A percentile compares a stretch with the other conserved stretches of the same genome.
These are phyloP conservation scores for Fusarium sp. DNA, from an alignment of 2,329 filamentous ascomycete species.

Conservation along the genomic window DNA sequence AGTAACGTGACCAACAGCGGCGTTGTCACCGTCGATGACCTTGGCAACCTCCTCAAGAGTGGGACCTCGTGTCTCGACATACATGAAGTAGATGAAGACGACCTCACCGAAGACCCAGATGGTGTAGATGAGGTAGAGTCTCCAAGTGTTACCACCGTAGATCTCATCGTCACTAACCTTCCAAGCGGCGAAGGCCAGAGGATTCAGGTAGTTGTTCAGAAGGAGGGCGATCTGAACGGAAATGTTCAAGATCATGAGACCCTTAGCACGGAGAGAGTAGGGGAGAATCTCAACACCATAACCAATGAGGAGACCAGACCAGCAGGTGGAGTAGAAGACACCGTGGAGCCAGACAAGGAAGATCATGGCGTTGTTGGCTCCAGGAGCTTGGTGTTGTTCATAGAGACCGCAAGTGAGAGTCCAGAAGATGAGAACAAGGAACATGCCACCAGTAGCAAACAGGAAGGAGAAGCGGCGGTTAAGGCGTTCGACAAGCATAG, in stretches of 20 bases:
- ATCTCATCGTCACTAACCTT: conserved; percentile 48
- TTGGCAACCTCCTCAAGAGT: conserved; percentile 72
- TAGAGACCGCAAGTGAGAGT: conserved; percentile 66
- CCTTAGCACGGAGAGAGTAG: conserved; percentile 68
- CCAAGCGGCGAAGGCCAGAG: neutral
- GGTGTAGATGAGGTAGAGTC: conserved; percentile 75
- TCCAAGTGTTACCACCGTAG: conserved; percentile 69
- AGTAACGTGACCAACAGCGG: conserved; percentile 64
- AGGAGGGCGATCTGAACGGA: conserved; percentile 71
- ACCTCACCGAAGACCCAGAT: conserved; percentile 72
- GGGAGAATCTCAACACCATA: conserved; percentile 71
- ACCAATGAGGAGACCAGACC: conserved; percentile 68
- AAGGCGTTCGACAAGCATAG: conserved; percentile 62
- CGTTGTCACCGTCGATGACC: conserved; percentile 77
- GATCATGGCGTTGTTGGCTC: conserved; percentile 66
- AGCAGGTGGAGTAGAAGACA: conserved; percentile 70
- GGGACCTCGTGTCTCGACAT: conserved; percentile 76
- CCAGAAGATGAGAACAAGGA: conserved; percentile 62
- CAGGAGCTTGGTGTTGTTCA: conserved; percentile 56
- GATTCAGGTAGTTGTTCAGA: conserved; percentile 65
- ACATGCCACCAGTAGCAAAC: conserved; percentile 61
- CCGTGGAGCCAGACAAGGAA: conserved; percentile 71
- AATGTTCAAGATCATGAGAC: conserved; percentile 73
- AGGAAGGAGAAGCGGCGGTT: conserved; percentile 68
- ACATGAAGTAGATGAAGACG: conserved; percentile 73